Base-by-base conservation (phyloP, 331 rosid species). In the Stylosanthes scabra region DNA sequence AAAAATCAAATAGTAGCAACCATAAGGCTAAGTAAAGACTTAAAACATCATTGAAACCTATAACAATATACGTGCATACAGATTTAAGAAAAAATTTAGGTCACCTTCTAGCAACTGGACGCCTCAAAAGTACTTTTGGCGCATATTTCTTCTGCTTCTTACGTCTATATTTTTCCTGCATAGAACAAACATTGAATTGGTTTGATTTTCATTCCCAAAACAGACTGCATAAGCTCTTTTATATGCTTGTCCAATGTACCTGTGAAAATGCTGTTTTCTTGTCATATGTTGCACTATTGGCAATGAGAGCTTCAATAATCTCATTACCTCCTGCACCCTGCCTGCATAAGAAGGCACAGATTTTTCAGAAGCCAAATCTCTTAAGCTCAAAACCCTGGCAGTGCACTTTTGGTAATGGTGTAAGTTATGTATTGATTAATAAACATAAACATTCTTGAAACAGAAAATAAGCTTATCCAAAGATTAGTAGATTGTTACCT, bases 101-200 rank as follows among this genome's bases (percentile, higher is more conserved):
- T 50, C 70, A 91, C 97, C 99, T 89, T 80, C 91, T 85, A 66
- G 97, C 71, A 80, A 76, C 88, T 45, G 99, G 97, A 72, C 95
- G 90, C 87, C 97, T 84, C 76, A 94, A 52, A 63, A 91, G 91
- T 47, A 94, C 95, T 79, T 84, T 87, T 55, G 99, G 97, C 16
- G 99, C 97, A 84, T 94, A 89, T 68, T 94, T 94, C 82, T 94
- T 94, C 85, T 89, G 99, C 84, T 94, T 94, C 85, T 79, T 88
- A 71, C 88, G 88, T 83, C 93, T 89, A 82, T 94, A 94, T 73
- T 94, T 94, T 84, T 94, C 99, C 97, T 93, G 91, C 75, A 79
- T 37, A 75, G 10, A 66, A 59, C 16, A 25, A 20, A 7, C 9
- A 8, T 13, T 7, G 37, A 42, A 42, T 31, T 6, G 78, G 47